Evolutionary conservation across 2,329 filamentous ascomycete genomes (phyloP), one percentile per base, ranked within the genome.

Genomic region (Epichloe sibirici): DNA sequence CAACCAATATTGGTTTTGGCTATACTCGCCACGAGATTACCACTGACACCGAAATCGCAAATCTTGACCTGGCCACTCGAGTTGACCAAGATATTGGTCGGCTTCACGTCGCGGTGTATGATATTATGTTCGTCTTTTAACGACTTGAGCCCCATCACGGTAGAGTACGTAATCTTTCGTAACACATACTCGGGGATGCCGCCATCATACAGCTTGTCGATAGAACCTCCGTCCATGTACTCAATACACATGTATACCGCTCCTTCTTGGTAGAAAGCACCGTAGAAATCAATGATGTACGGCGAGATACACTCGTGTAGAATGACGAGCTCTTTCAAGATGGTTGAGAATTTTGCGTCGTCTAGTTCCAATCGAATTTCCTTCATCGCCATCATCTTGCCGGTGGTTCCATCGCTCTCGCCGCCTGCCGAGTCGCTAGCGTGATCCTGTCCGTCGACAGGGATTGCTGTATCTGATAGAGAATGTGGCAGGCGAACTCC

Each of bases 191-290:
- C 93, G 0, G 93, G 90, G 9, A 98, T 85, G 45, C 93, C 93
- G 55, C 90, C 88, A 11, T 79, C 79, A 66, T 98, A 98, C 12
- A 98, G 72, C 68, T 96, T 96, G 74, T 98, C 93, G 64, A 97
- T 90, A 39, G 90, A 97, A 7, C 93, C 93, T 46, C 93, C 93
- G 65, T 98, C 90, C 93, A 98, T 98, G 70, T 90, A 95, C 70
- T 98, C 93, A 67, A 98, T 95, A 71, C 93, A 98, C 68, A 98
- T 97, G 69, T 98, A 98, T 2, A 98, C 93, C 0, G 93, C 93
- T 31, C 93, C 91, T 72, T 98, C 93, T 65, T 98, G 93, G 75
- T 96, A 98, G 67, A 98, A 98, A 5, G 93, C 93, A 1, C 93
- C 93, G 66, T 97, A 98, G 63, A 98, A 98, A 65, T 98, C 91